These are phyloP conservation scores for Cryptosporidium baileyi DNA, from an alignment of 169 alveolate species.

Conservation along the genomic window DNA sequence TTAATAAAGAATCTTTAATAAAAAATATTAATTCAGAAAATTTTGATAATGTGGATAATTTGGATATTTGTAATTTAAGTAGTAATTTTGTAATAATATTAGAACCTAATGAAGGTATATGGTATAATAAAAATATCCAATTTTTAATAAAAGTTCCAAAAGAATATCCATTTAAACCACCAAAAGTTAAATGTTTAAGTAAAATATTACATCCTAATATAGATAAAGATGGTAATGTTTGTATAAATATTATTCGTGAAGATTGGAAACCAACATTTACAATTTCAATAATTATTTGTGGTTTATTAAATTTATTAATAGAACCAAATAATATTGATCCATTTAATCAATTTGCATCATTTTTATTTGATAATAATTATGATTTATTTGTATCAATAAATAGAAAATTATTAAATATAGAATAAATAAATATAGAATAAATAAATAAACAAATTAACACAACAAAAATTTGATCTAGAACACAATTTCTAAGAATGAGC, in stretches of 20 bases:
- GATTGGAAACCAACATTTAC: conserved; percentile 93
- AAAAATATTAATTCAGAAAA: not conserved
- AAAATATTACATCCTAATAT: conserved; percentile 91
- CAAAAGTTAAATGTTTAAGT: conserved; percentile 81
- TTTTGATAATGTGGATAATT: not conserved
- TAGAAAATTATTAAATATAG: not conserved
- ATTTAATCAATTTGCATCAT: conserved; percentile 75
- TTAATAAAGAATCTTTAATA: conserved; percentile 4
- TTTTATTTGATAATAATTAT: not conserved
- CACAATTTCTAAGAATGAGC: no score
- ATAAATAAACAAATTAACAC: not conserved
- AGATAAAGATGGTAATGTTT: conserved; percentile 90
- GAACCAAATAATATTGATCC: conserved; percentile 89
- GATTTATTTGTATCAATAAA: conserved; percentile 5
- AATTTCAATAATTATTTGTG: conserved; percentile 86
- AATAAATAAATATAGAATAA: not conserved
- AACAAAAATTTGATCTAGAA: not conserved
- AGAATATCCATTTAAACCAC: conserved; percentile 84
- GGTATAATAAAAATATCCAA: conserved; percentile 23
- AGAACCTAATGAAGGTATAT: conserved; percentile 40
- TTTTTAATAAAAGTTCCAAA: conserved; percentile 37
- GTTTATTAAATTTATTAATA: conserved; percentile 82
- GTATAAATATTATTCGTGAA: conserved; percentile 89
- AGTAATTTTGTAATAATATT: conserved; percentile 6
- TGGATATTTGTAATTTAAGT: not conserved